A percentile compares a stretch with the other conserved stretches of the same genome.
phyloP scores from a whole-genome alignment of 768 basidiomycete genomes.

The Clitopilus hobsonii region DNA sequence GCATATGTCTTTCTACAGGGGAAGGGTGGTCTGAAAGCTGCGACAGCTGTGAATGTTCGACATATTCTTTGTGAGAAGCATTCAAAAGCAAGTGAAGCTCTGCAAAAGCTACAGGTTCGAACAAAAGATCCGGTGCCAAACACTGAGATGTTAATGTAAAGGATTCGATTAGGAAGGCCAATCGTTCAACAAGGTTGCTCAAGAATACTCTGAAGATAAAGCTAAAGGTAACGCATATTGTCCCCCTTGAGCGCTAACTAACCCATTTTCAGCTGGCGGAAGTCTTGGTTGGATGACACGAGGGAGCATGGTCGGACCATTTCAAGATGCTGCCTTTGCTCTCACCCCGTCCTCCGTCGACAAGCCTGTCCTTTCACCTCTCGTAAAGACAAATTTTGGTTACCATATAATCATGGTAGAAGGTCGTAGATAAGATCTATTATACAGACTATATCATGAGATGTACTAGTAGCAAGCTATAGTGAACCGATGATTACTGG shows the following conservation, averaged over 20 bases:
- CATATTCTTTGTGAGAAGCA: constrained; percentile 90
- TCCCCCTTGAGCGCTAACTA: neutral
- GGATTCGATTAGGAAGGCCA: constrained; percentile 52
- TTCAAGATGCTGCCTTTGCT: constrained; percentile 87
- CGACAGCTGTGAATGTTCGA: constrained; percentile 79
- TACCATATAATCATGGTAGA: constrained; percentile 94
- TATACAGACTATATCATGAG: neutral
- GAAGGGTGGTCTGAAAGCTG: constrained; percentile 66
- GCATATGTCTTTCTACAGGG: constrained; percentile 19
- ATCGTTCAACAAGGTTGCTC: constrained; percentile 83
- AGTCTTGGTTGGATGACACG: constrained; percentile 85
- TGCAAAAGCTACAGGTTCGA: constrained; percentile 72
- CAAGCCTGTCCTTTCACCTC: constrained; percentile 64
- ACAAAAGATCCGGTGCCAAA: neutral
- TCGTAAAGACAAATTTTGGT: constrained; percentile 81
- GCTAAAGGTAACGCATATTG: constrained; percentile 59
- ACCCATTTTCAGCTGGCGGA: constrained; percentile 57
- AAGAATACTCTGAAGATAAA: constrained; percentile 89
- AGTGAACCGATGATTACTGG: neutral
- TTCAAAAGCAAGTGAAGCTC: constrained; percentile 71
- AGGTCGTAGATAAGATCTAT: constrained; percentile 50
- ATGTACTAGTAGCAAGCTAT: neutral
- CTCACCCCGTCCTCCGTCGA: constrained; percentile 76
- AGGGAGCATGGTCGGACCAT: constrained; percentile 85
- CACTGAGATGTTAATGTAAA: neutral